These are phyloP conservation scores for Leptosphaerulina australis DNA, from an alignment of 2,329 filamentous ascomycete species.

Conservation along the genomic window DNA sequence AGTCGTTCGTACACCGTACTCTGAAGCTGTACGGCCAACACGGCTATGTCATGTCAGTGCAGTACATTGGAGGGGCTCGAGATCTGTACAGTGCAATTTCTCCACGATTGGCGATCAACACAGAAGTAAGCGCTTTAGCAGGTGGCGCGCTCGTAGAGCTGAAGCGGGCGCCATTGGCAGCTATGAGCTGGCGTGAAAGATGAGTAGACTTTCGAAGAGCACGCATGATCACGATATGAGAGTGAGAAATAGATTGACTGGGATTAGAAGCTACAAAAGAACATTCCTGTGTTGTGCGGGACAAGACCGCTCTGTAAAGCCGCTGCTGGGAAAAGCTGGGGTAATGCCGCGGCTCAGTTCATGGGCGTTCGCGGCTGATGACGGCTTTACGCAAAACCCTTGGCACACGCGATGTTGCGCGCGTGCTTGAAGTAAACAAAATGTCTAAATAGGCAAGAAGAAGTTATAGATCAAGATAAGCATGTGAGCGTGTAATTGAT, in stretches of 20 bases:
- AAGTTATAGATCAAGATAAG: not conserved
- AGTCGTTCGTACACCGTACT: constrained; percentile 89
- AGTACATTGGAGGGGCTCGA: not conserved
- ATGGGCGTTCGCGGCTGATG: too few species aligned
- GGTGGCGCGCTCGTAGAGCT: constrained; percentile 39
- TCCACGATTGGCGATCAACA: constrained; percentile 94
- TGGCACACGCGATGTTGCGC: constrained; percentile 19
- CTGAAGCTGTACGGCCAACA: constrained; percentile 84
- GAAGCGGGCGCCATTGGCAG: constrained; percentile 37
- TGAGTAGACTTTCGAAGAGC: constrained; percentile 42
- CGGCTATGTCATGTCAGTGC: constrained; percentile 56
- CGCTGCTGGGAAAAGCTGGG: too few species aligned
- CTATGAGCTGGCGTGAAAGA: constrained; percentile 45
- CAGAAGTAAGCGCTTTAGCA: constrained; percentile 65
- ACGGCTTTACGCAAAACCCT: too few species aligned
- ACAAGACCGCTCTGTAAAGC: constrained; percentile 13
- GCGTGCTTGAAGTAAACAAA: constrained; percentile 8
- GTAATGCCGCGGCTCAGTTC: constrained; percentile 36
- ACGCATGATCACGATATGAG: constrained; percentile 40
- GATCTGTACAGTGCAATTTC: constrained; percentile 79
- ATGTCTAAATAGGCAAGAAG: constrained; percentile 6
- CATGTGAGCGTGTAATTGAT: not conserved
- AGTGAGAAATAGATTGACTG: constrained; percentile 15
- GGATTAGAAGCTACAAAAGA: constrained; percentile 25
- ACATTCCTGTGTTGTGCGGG: constrained; percentile 22